Conservation (phyloP, 2,329 filamentous ascomycete species). For the Lachnellula cervina region DNA sequence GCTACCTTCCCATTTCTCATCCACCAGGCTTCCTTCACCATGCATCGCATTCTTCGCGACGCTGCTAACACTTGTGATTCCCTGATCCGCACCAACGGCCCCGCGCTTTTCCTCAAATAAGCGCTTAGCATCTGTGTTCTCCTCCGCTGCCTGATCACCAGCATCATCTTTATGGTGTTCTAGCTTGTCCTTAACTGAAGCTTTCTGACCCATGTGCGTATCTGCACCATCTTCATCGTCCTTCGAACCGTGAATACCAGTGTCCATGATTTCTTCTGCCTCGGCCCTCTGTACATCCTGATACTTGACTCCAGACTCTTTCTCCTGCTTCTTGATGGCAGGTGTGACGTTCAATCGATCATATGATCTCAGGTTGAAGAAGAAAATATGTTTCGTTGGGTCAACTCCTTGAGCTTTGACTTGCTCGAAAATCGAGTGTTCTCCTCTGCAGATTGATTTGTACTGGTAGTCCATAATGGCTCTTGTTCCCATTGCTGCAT, state of each 20-base stretch:
- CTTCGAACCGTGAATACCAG: constrained; percentile 58
- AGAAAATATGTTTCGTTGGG: constrained; percentile 75
- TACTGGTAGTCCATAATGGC: constrained; percentile 99
- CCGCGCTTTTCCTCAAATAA: constrained; percentile 47
- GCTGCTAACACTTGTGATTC: constrained; percentile 34
- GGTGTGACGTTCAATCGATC: constrained; percentile 85
- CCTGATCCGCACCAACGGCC: constrained; percentile 27
- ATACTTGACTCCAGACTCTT: constrained; percentile 77
- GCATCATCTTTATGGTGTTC: constrained; percentile 26
- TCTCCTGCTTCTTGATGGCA: constrained; percentile 67
- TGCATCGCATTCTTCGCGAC: constrained; percentile 82
- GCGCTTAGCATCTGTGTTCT: constrained; percentile 44
- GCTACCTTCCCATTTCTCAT: constrained; percentile 72
- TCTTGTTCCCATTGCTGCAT: constrained; percentile 77
- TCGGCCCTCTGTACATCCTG: constrained; percentile 82
- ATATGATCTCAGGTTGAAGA: constrained; percentile 91
- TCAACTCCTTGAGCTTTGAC: constrained; percentile 71
- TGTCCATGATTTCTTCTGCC: constrained; percentile 81
- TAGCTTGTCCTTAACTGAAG: constrained; percentile 34
- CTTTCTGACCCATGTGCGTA: constrained; percentile 42
- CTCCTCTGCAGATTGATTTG: constrained; percentile 88
- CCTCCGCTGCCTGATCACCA: constrained; percentile 35
- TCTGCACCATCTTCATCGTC: constrained; percentile 41
- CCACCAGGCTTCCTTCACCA: constrained; percentile 54
- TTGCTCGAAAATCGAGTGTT: constrained; percentile 83